Percentiles rank a stretch among this genome's conserved stretches.
Conservation (phyloP, 495 filamentous ascomycete species). For the Chaetomidium leptoderma region DNA sequence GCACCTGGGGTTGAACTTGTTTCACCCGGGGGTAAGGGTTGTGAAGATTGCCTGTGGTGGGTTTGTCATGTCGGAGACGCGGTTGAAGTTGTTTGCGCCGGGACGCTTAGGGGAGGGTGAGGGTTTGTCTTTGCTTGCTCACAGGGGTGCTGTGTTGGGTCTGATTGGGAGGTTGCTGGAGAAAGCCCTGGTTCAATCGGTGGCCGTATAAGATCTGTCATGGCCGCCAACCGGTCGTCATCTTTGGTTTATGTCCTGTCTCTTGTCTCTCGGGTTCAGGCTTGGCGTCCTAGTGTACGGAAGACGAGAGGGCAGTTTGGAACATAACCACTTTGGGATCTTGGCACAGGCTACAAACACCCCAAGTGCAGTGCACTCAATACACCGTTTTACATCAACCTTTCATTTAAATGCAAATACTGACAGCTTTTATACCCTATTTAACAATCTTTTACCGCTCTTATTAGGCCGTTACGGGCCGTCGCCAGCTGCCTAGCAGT, state of each 20-base stretch:
- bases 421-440: too few species aligned
- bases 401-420: too few species aligned
- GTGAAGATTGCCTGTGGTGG: constrained; percentile 43
- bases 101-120: not conserved
- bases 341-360: too few species aligned
- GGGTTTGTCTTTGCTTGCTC: not conserved
- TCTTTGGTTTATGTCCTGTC: not conserved
- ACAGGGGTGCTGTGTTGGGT: constrained; percentile 7
- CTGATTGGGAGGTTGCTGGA: not conserved
- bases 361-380: too few species aligned
- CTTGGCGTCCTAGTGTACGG: too few species aligned
- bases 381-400: too few species aligned
- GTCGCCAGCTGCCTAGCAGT: too few species aligned
- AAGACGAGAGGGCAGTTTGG: too few species aligned
- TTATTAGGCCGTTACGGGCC: too few species aligned
- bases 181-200: constrained; percentile 1
- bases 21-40: constrained; percentile 43
- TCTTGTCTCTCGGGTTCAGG: too few species aligned
- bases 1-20: constrained; percentile 41
- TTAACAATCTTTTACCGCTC: too few species aligned
- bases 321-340: too few species aligned
- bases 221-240: not conserved
- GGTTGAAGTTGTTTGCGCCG: constrained; percentile 42
- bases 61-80: constrained; percentile 42
- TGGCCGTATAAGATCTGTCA: not conserved